A percentile compares a stretch with the other conserved stretches of the same genome.
Evolutionary conservation across 2,329 filamentous ascomycete species (phyloP).

Genomic region (Didymella segeticola): DNA sequence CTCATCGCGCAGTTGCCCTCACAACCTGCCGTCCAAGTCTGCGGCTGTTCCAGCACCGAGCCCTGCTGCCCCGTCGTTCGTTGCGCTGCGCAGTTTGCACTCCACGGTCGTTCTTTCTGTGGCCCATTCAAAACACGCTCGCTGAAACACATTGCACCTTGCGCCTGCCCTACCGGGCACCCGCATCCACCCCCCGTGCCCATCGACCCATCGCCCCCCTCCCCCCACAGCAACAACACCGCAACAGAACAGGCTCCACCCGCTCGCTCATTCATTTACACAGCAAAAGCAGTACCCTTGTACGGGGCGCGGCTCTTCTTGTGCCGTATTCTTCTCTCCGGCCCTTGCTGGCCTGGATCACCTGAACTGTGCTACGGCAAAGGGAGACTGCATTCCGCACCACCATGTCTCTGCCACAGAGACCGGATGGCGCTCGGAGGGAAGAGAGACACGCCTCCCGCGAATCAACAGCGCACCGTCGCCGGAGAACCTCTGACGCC

Average conservation of each 20-base stretch:
- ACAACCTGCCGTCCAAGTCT: conserved; percentile 14
- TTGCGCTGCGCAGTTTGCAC: conserved; percentile 6
- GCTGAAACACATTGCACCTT: conserved; percentile 13
- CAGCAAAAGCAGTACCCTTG: conserved; percentile 6
- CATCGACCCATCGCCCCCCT: too few species aligned
- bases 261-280: conserved; percentile 6
- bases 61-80: conserved; percentile 14
- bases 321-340: conserved; percentile 7
- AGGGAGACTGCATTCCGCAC: conserved; percentile 33
- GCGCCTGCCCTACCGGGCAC: conserved; percentile 9
- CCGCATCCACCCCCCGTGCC: conserved; percentile 11
- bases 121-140: conserved; percentile 8
- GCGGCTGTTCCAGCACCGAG: conserved; percentile 11
- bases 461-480: conserved; percentile 72
- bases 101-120: conserved; percentile 12
- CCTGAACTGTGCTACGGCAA: conserved; percentile 4
- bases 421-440: conserved; percentile 64
- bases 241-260: conserved; percentile 3
- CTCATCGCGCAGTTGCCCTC: conserved; percentile 15
- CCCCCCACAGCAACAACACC: conserved; percentile 17
- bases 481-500: conserved; percentile 69
- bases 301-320: conserved; percentile 1
- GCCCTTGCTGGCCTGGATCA: conserved; percentile 15
- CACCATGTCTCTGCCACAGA: conserved; percentile 60
- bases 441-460: conserved; percentile 62